phyloP scores from a whole-genome alignment of 2,329 filamentous ascomycete genomes.

The Cercospora zeae-maydis region DNA sequence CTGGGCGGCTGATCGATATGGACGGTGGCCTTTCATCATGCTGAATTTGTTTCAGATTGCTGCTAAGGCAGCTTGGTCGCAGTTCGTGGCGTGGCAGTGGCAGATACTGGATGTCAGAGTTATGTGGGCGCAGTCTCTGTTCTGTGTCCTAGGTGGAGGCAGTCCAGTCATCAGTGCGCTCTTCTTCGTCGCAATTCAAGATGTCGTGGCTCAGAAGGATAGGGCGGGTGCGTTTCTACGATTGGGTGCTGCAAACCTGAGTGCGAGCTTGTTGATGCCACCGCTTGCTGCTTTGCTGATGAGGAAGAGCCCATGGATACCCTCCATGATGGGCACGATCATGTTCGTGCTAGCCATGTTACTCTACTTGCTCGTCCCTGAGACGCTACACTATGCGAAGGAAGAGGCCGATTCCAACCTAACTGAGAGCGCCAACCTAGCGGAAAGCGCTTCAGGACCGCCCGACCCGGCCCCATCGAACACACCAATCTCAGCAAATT shows the following conservation, averaged over 20 bases:
- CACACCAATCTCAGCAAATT: not conserved
- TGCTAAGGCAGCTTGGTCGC: slow-evolving; percentile 28
- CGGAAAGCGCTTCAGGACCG: not conserved
- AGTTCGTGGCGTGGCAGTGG: slow-evolving; percentile 38
- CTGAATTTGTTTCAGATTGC: slow-evolving; percentile 29
- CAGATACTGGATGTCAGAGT: slow-evolving; percentile 34
- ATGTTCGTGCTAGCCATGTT: slow-evolving; percentile 19
- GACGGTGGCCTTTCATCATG: slow-evolving; percentile 35
- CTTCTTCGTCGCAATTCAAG: slow-evolving; percentile 32
- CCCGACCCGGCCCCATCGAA: not conserved
- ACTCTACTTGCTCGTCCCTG: slow-evolving; percentile 31
- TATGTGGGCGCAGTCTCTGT: slow-evolving; percentile 33
- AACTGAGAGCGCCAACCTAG: not conserved
- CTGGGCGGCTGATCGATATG: slow-evolving; percentile 37
- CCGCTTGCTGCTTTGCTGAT: slow-evolving; percentile 37
- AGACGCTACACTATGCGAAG: slow-evolving; percentile 33
- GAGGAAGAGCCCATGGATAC: slow-evolving; percentile 36
- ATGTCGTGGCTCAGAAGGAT: slow-evolving; percentile 31
- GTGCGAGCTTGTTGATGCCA: slow-evolving; percentile 32
- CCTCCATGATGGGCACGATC: slow-evolving; percentile 29
- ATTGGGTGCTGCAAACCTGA: slow-evolving; percentile 31
- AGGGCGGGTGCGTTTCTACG: slow-evolving; percentile 34
- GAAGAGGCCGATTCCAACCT: not conserved
- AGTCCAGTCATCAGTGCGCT: slow-evolving; percentile 28
- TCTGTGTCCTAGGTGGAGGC: slow-evolving; percentile 33